These are phyloP conservation scores for Chlamydomonas incerta DNA, from an alignment of 139 green algal genomes.

Conservation along the genomic window DNA sequence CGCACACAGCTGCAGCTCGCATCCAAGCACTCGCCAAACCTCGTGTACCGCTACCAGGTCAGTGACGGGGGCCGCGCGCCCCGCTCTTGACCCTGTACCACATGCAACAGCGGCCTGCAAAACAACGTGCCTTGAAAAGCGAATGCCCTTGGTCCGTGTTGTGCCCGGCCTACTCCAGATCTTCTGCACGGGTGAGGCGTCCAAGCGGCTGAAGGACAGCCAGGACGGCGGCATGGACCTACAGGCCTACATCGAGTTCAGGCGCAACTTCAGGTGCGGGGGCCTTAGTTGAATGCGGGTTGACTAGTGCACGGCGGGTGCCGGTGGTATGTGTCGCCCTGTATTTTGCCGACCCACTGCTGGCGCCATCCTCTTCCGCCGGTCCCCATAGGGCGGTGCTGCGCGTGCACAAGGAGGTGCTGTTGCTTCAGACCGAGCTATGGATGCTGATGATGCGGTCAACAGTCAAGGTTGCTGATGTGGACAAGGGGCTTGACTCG, in stretches of 20 bases:
- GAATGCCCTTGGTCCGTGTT: no score
- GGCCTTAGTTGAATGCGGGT: no score
- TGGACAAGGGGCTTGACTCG: slow-evolving; percentile 5
- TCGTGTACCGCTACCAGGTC: slow-evolving; percentile 52
- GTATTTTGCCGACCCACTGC: no score
- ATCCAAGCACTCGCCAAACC: slow-evolving; percentile 36
- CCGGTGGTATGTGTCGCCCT: no score
- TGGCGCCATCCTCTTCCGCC: no score
- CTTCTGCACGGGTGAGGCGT: slow-evolving; percentile 40
- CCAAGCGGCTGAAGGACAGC: slow-evolving; percentile 50
- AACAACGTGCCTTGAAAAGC: no score
- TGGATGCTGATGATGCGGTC: slow-evolving; percentile 30
- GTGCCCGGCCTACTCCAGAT: slow-evolving; percentile 9
- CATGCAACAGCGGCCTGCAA: no score
- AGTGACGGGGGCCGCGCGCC: no score
- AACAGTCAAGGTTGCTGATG: not conserved
- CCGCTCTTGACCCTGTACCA: no score
- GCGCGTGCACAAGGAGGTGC: slow-evolving; percentile 41
- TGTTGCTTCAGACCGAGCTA: slow-evolving; percentile 29
- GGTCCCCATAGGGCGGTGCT: slow-evolving; percentile 34
- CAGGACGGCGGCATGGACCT: slow-evolving; percentile 45
- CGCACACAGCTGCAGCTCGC: slow-evolving; percentile 64
- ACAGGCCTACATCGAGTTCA: slow-evolving; percentile 55
- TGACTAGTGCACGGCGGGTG: no score
- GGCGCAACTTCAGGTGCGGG: slow-evolving; percentile 33